Evolutionary conservation across 2,329 filamentous ascomycete genomes (phyloP), one percentile per base, ranked within the genome.

Genomic region (Aureobasidium sp.): DNA sequence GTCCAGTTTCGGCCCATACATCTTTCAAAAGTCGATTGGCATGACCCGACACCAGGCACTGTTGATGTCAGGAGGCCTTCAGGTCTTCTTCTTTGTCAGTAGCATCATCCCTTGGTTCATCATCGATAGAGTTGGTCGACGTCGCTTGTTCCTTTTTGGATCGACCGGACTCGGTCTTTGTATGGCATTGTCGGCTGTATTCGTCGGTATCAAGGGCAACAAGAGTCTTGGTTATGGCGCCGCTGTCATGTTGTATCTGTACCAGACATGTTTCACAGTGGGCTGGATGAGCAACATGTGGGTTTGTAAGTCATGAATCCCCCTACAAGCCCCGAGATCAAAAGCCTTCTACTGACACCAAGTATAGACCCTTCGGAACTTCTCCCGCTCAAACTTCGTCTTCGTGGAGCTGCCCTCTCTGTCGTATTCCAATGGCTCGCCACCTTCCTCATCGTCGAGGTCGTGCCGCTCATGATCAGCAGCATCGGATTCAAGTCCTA

Each of bases 401-500:
- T 66, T 1, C 60, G 65, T 6, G 68, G 66, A 8, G 65, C 63
- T 17, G 68, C 68, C 7, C 55, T 70, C 15, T 67, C 67, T 6
- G 68, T 69, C 6, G 66, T 69, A 8, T 68, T 68, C 17, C 68
- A 71, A 51, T 71, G 70, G 70, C 31, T 71, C 3, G 68, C 25
- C 37, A 58, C 47, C 20, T 64, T 62, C 48, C 37, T 52, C 1
- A 29, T 62, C 6, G 63, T 64, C 60, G 62, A 62, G 56, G 61
- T 64, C 12, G 81, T 79, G 0, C 79, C 80, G 0, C 74, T 77
- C 4, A 71, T 79, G 1, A 76, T 82, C 63, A 74, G 75, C 45
- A 74, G 72, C 8, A 69, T 82, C 4, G 68, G 74, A 17, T 82
- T 78, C 78, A 77, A 77, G 63, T 67, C 84, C 0, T 86, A 87